Base-by-base conservation (phyloP, 2,329 filamentous ascomycete species). In the Colletotrichum tamarilloi region DNA sequence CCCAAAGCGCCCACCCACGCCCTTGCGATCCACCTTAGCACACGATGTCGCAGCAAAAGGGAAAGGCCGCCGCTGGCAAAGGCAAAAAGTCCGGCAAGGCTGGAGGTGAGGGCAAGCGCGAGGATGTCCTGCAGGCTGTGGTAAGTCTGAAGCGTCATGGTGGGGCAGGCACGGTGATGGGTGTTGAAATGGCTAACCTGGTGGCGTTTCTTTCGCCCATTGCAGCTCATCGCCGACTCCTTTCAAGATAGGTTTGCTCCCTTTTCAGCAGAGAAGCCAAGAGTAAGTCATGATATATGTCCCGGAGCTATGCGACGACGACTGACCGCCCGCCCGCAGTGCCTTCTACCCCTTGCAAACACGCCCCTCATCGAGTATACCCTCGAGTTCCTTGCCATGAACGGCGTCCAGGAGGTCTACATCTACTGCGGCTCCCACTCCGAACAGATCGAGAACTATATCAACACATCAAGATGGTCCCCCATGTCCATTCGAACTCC, bases 341-440 rank as follows among this genome's bases (percentile, higher is more conserved):
- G 97, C 86, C 92, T 99, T 38, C 88, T 99, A 7, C 95, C 96
- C 12, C 89, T 99, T 73, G 97, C 95, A 73, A 98, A 98, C 82
- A 95, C 93, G 1, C 96, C 97, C 46, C 87, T 99, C 75, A 97
- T 99, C 84, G 97, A 99, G 83, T 98, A 99, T 82, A 98, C 96
- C 4, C 92, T 98, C 79, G 95, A 98, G 80, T 98, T 98, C 79
- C 91, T 99, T 1, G 95, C 95, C 76, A 96, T 96, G 88, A 95
- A 97, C 72, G 95, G 95, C 71, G 95, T 98, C n/a, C 92, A 97
- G 77, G 94, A 98, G 76, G 93, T 98, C 67, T 97, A 94, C 81
- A 90, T 99, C 72, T 98, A 98, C 85, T 96, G 93, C 78, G 94
- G 95, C 73, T 92, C 94, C 32, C 95, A 98, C 81, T 93, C 93